Evolutionary conservation across 2,329 filamentous ascomycete genomes (phyloP).

Genomic region (Ceratocystis destructans): DNA sequence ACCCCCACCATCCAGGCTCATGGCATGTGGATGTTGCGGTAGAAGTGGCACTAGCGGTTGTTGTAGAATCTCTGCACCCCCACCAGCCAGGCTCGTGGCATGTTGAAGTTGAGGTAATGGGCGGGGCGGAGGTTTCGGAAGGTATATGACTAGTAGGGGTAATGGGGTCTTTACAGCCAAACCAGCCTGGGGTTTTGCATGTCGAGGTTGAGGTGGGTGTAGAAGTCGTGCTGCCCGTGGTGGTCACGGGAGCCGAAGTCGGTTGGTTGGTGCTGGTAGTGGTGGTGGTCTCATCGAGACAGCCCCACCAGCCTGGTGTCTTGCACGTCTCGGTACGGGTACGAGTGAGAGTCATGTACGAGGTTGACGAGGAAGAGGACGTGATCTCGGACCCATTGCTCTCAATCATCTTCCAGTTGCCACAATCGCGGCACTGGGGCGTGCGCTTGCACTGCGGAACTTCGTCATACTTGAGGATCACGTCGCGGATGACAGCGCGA

Average conservation of each 20-base stretch:
- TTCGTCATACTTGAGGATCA: conserved; percentile 67
- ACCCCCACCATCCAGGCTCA: conserved; percentile 54
- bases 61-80: conserved; percentile 22
- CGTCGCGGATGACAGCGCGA: conserved; percentile 70
- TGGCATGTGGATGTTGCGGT: conserved; percentile 41
- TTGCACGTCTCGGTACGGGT: conserved; percentile 79
- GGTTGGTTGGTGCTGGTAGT: conserved; percentile 26
- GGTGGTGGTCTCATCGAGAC: conserved; percentile 51
- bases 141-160: conserved; percentile 27
- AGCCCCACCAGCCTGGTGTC: conserved; percentile 88
- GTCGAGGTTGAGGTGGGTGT: conserved; percentile 38
- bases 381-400: conserved; percentile 75
- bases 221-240: conserved; percentile 27
- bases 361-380: conserved; percentile 40
- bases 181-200: conserved; percentile 51
- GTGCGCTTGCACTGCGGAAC: conserved; percentile 67
- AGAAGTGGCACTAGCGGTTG: conserved; percentile 29
- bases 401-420: conserved; percentile 85
- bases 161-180: conserved; percentile 45
- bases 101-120: conserved; percentile 22
- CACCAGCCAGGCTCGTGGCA: conserved; percentile 20
- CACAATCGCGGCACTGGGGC: conserved; percentile 75
- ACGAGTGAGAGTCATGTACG: conserved; percentile 39
- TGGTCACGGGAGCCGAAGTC: conserved; percentile 24
- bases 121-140: conserved; percentile 24